Conservation (phyloP, 1,139 yeast species). For the Candida frijolesensis region DNA sequence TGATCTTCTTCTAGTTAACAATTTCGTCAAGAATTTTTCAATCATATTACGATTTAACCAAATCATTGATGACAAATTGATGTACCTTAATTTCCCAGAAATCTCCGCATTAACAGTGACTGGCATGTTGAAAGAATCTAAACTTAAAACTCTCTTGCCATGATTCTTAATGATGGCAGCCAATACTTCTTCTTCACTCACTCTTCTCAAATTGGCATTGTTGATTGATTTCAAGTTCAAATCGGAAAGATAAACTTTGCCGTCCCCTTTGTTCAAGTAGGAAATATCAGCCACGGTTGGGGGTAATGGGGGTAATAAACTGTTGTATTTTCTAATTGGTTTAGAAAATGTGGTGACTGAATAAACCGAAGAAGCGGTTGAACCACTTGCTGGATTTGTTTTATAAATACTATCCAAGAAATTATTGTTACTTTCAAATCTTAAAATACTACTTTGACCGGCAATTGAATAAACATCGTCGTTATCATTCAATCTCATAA, state of each 20-base stretch:
- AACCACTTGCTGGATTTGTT: slow-evolving; percentile 17
- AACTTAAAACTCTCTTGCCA: slow-evolving; percentile 15
- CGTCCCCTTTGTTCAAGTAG: slow-evolving; percentile 39
- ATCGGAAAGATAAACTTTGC: slow-evolving; percentile 44
- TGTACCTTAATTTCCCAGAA: slow-evolving; percentile 25
- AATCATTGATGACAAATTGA: slow-evolving; percentile 49
- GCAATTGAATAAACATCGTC: slow-evolving; percentile 9
- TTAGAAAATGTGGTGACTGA: slow-evolving; percentile 33
- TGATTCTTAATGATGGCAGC: slow-evolving; percentile 29
- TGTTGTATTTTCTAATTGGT: slow-evolving; percentile 35
- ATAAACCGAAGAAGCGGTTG: slow-evolving; percentile 35
- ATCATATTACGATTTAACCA: slow-evolving; percentile 53
- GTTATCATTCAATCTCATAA: slow-evolving; percentile 19
- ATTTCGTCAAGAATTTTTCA: slow-evolving; percentile 29
- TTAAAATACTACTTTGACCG: slow-evolving; percentile 7
- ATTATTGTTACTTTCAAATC: slow-evolving; percentile 7
- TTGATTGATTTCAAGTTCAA: slow-evolving; percentile 43
- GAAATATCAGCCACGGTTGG: slow-evolving; percentile 27
- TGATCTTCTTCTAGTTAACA: slow-evolving; percentile 17
- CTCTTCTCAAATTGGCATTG: slow-evolving; percentile 29
- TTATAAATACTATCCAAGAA: slow-evolving; percentile 11
- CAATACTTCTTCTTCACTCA: slow-evolving; percentile 44
- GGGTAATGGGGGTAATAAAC: slow-evolving; percentile 42
- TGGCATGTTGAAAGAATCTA: slow-evolving; percentile 12
- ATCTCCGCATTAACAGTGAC: slow-evolving; percentile 18